These are phyloP conservation scores for Pezicula rhizophila DNA, from an alignment of 2,329 filamentous ascomycete species.

Conservation along the genomic window DNA sequence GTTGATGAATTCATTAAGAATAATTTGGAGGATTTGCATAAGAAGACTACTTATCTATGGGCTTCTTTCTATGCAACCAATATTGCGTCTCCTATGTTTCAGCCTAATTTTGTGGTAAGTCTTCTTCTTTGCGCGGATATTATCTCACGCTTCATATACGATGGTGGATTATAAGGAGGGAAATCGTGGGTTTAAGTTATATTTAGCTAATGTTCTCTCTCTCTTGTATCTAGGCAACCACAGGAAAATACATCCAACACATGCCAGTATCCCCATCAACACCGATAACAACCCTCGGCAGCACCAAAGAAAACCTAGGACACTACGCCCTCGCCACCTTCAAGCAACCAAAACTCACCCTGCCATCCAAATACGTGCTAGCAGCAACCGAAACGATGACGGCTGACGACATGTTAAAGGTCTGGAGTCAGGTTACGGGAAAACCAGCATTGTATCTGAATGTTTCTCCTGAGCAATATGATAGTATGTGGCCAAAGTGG, in stretches of 20 bases:
- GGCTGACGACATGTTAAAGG: slow-evolving; percentile 23
- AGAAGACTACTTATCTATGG: slow-evolving; percentile 8
- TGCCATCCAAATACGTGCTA: slow-evolving; percentile 25
- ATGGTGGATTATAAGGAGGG: neutral
- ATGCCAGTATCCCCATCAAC: slow-evolving; percentile 19
- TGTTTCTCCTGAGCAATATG: slow-evolving; percentile 22
- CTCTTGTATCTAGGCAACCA: slow-evolving; percentile 11
- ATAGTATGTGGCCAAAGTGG: slow-evolving; percentile 25
- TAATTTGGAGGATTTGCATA: slow-evolving; percentile 10
- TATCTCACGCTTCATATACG: no score
- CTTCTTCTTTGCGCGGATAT: no score
- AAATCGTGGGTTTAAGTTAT: neutral
- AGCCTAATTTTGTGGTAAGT: slow-evolving; percentile 19
- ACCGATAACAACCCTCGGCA: slow-evolving; percentile 26
- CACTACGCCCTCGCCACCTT: slow-evolving; percentile 28
- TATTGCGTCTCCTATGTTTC: slow-evolving; percentile 22
- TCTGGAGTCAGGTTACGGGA: slow-evolving; percentile 25
- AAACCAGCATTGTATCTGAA: slow-evolving; percentile 22
- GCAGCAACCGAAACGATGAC: slow-evolving; percentile 20
- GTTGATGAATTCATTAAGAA: slow-evolving; percentile 28
- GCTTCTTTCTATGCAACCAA: slow-evolving; percentile 1
- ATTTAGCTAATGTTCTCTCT: neutral
- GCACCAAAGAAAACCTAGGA: slow-evolving; percentile 27
- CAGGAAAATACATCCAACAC: slow-evolving; percentile 27
- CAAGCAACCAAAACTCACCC: slow-evolving; percentile 24